A percentile compares a stretch with the other conserved stretches of the same genome.
phyloP scores from a whole-genome alignment of 2,329 filamentous ascomycete species.

The Trichoderma citrinoviride region DNA sequence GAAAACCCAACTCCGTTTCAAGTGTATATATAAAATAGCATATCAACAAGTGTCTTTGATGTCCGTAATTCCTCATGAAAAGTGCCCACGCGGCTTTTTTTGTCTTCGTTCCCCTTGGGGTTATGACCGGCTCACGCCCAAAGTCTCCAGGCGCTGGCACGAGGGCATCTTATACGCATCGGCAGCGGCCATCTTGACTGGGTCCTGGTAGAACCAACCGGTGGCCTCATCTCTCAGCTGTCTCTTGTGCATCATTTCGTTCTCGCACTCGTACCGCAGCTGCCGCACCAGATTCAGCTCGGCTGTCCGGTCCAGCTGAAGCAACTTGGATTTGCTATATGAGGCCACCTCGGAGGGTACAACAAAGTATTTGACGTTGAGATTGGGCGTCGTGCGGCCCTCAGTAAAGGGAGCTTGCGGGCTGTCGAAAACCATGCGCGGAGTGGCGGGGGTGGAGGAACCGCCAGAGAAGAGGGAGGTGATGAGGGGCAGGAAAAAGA shows the following conservation, averaged over 20 bases:
- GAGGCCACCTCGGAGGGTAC: conserved; percentile 73
- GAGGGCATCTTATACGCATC: conserved; percentile 50
- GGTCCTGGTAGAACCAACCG: conserved; percentile 83
- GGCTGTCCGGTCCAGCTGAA: conserved; percentile 71
- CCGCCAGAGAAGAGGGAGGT: conserved; percentile 71
- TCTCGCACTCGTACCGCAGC: conserved; percentile 69
- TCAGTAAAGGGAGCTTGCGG: conserved; percentile 70
- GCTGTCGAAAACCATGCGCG: conserved; percentile 72
- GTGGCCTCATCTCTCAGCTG: conserved; percentile 73
- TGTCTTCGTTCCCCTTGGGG: neutral
- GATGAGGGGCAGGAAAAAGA: conserved; percentile 82
- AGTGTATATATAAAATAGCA: conserved; percentile 15
- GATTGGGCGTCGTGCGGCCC: conserved; percentile 65
- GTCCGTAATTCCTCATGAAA: conserved; percentile 9
- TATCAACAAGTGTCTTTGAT: conserved; percentile 18
- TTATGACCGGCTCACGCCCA: conserved; percentile 35
- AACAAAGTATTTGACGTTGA: conserved; percentile 80
- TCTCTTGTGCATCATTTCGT: conserved; percentile 64
- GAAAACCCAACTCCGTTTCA: conserved; percentile 18
- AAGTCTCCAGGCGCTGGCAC: conserved; percentile 50
- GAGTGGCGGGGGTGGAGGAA: conserved; percentile 47
- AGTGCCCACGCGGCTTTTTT: neutral
- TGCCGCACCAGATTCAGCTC: conserved; percentile 69
- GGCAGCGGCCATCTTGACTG: conserved; percentile 73
- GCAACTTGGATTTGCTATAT: conserved; percentile 66